Conservation (phyloP, 2,329 filamentous ascomycete genomes). For the Fusarium sp. region DNA sequence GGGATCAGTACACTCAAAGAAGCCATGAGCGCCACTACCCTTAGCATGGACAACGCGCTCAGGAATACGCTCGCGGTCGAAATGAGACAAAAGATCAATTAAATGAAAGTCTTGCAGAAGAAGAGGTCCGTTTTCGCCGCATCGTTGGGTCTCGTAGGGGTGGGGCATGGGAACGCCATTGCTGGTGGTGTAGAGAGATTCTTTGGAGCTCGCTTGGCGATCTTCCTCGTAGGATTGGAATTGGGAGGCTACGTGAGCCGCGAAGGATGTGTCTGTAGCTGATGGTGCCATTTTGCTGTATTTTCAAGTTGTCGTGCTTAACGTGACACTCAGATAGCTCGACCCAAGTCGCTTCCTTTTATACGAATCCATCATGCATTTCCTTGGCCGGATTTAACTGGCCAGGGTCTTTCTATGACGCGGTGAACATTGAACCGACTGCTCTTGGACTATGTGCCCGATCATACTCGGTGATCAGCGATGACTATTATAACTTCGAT, state of each 20-base stretch:
- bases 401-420: conserved; percentile 27
- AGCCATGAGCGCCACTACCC: conserved; percentile 66
- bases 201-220: conserved; percentile 52
- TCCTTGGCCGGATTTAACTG: neutral
- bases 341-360: neutral
- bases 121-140: conserved; percentile 67
- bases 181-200: conserved; percentile 64
- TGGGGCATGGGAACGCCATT: conserved; percentile 68
- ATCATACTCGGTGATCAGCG: neutral
- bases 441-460: neutral
- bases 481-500: conserved; percentile 21
- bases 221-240: conserved; percentile 55
- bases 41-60: conserved; percentile 71
- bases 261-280: conserved; percentile 51
- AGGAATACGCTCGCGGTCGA: conserved; percentile 70
- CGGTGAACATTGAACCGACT: conserved; percentile 4
- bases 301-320: neutral
- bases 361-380: neutral
- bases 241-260: conserved; percentile 51
- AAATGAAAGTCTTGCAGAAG: conserved; percentile 69
- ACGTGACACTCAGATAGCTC: neutral
- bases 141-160: conserved; percentile 67
- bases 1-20: conserved; percentile 58
- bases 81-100: conserved; percentile 70
- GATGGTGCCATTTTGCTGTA: conserved; percentile 36